phyloP scores from a whole-genome alignment of 1,284 basidiomycete genomes.

The Moesziomyces aphidis region DNA sequence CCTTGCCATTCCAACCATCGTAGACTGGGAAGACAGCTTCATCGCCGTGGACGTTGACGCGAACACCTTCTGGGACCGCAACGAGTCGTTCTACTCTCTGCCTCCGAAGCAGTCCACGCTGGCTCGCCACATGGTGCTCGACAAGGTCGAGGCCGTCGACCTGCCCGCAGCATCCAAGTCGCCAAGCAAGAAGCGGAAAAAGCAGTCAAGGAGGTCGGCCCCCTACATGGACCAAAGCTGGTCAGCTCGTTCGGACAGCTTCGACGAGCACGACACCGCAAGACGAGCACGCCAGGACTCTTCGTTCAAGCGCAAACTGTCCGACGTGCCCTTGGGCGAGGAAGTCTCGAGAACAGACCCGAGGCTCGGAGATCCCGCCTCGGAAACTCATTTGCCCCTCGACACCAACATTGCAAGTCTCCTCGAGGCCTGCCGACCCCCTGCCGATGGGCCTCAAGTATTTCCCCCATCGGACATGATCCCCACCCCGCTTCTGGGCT shows the following conservation, averaged over 20 bases:
- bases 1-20: conserved; percentile 28
- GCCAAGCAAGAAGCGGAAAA: conserved; percentile 30
- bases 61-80: conserved; percentile 43
- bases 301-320: conserved; percentile 7
- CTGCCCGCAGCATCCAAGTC: conserved; percentile 16
- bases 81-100: conserved; percentile 35
- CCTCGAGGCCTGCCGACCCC: conserved; percentile 46
- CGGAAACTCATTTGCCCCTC: conserved; percentile 28
- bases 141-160: conserved; percentile 27
- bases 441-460: conserved; percentile 17
- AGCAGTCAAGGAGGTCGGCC: not conserved
- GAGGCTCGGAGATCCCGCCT: conserved; percentile 26
- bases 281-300: not conserved
- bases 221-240: not conserved
- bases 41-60: conserved; percentile 24
- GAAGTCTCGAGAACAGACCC: conserved; percentile 18
- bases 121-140: conserved; percentile 32
- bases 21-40: conserved; percentile 38
- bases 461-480: conserved; percentile 39
- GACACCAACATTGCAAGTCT: conserved; percentile 45
- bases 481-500: conserved; percentile 34
- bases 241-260: not conserved
- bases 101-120: conserved; percentile 35
- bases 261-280: not conserved
- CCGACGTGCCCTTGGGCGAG: conserved; percentile 12